These are phyloP conservation scores for Trichoderma arundinaceum DNA, from an alignment of 2,329 filamentous ascomycete genomes.

Conservation along the genomic window DNA sequence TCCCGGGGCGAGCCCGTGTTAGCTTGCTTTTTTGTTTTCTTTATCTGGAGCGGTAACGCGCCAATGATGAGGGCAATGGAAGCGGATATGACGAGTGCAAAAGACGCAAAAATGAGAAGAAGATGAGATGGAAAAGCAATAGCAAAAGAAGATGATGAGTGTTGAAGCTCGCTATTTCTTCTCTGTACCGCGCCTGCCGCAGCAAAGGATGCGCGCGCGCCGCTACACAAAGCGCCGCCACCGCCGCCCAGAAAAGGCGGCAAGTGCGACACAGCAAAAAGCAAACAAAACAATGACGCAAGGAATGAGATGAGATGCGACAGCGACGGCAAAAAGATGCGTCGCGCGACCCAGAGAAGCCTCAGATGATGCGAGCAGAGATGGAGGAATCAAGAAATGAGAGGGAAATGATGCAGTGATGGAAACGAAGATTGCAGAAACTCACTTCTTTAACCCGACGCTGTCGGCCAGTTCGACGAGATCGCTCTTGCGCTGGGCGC, in stretches of 20 bases:
- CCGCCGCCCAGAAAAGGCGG: neutral
- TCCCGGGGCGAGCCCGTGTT: slow-evolving; percentile 28
- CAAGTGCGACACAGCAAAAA: neutral
- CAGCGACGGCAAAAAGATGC: neutral
- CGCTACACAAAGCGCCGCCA: neutral
- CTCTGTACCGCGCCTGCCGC: neutral
- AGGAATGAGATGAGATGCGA: slow-evolving; percentile 8
- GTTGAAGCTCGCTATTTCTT: neutral
- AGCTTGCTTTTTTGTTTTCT: slow-evolving; percentile 17
- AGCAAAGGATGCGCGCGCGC: slow-evolving; percentile 16
- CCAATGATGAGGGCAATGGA: neutral
- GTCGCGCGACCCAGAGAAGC: neutral
- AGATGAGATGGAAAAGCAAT: neutral
- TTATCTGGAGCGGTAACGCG: slow-evolving; percentile 1
- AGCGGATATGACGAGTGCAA: neutral
- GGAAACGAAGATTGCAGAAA: slow-evolving; percentile 36
- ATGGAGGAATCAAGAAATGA: neutral
- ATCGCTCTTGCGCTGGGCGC: slow-evolving; percentile 81
- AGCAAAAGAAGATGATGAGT: neutral
- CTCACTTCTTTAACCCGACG: slow-evolving; percentile 75
- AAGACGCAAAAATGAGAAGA: neutral
- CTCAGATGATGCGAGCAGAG: too few species aligned
- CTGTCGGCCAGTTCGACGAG: slow-evolving; percentile 74
- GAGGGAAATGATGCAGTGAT: neutral
- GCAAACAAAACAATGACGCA: slow-evolving; percentile 30